phyloP scores from a whole-genome alignment of 2,329 filamentous ascomycete species.

The Aspergillus tanneri region DNA sequence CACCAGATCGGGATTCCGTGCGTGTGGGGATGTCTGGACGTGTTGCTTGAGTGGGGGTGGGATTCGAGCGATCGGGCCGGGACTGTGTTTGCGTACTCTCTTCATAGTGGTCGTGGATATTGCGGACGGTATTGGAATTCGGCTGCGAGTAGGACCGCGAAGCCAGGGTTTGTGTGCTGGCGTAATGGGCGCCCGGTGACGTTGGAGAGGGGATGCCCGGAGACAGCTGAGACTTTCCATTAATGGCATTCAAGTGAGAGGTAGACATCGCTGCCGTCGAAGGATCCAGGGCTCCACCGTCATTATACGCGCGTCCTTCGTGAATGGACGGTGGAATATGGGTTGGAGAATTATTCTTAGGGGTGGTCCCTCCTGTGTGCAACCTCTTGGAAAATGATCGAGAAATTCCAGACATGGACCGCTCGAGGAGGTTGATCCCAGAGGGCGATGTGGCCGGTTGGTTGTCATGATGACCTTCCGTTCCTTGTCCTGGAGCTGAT shows the following conservation, averaged over 20 bases:
- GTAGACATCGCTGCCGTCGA: constrained; percentile 69
- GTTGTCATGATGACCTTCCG: constrained; percentile 31
- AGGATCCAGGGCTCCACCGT: constrained; percentile 60
- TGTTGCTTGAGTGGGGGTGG: constrained; percentile 30
- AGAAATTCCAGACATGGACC: constrained; percentile 58
- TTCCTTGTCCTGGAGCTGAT: constrained; percentile 20
- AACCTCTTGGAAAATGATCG: constrained; percentile 76
- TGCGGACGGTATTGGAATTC: constrained; percentile 28
- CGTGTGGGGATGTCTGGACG: constrained; percentile 36
- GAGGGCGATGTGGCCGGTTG: constrained; percentile 42
- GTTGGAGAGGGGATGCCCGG: constrained; percentile 51
- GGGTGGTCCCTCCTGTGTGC: constrained; percentile 63
- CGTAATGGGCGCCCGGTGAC: constrained; percentile 41
- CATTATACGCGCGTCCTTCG: constrained; percentile 60
- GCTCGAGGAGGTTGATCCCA: constrained; percentile 34
- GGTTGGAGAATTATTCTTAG: constrained; percentile 75
- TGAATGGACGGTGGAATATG: constrained; percentile 65
- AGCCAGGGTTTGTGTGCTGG: constrained; percentile 42
- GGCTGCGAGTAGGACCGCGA: constrained; percentile 46
- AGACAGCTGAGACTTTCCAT: constrained; percentile 57
- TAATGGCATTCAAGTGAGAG: constrained; percentile 67
- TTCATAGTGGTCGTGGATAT: constrained; percentile 41
- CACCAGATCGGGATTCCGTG: constrained; percentile 30
- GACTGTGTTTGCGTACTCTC: constrained; percentile 32
- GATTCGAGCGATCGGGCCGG: constrained; percentile 34